These are phyloP conservation scores for Uronychia setigera DNA, from an alignment of 73 alveolate genomes.

Conservation along the genomic window DNA sequence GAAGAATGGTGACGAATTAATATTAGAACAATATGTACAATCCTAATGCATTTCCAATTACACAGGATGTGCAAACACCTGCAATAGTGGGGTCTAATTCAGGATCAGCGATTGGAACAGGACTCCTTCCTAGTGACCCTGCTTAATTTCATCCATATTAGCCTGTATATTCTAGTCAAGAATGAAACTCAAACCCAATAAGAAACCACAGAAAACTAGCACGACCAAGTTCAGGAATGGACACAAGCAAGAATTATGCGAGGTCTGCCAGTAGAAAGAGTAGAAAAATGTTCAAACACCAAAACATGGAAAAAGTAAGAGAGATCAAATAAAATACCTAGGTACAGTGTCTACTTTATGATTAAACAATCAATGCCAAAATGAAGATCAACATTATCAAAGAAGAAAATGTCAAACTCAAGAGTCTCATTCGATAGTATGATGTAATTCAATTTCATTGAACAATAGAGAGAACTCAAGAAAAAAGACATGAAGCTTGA, in stretches of 20 bases:
- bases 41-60: no score
- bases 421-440: not conserved
- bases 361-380: not conserved
- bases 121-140: no score
- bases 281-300: not conserved
- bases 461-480: not conserved
- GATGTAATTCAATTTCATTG: not conserved
- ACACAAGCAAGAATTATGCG: not conserved
- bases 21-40: no score
- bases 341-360: not conserved
- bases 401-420: not conserved
- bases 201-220: not conserved
- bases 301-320: not conserved
- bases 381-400: not conserved
- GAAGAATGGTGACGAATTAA: no score
- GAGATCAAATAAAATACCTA: not conserved
- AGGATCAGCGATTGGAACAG: no score
- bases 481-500: not conserved
- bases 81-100: no score
- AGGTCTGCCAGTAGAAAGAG: not conserved
- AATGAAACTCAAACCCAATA: not conserved
- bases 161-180: not conserved
- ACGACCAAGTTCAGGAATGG: not conserved
- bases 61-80: no score
- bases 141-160: not conserved